These are phyloP conservation scores for Ceratobasidium sp. DNA, from an alignment of 1,284 basidiomycete genomes.

Conservation along the genomic window DNA sequence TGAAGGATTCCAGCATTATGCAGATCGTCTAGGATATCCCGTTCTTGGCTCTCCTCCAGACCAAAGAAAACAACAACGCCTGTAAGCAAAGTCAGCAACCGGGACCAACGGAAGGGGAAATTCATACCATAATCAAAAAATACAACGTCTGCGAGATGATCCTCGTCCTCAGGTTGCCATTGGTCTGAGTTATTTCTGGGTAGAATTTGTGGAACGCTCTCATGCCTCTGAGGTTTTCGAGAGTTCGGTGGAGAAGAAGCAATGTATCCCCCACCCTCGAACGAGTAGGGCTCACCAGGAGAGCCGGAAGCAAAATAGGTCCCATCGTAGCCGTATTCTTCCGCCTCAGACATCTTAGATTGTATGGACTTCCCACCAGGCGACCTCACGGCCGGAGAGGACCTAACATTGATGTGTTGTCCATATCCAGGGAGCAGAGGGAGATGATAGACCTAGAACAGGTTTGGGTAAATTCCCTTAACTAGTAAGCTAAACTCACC, in stretches of 20 bases:
- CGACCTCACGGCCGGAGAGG: conserved; percentile 74
- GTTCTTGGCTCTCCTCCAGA: conserved; percentile 78
- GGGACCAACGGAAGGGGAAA: background rate
- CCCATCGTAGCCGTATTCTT: conserved; percentile 90
- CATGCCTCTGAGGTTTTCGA: conserved; percentile 32
- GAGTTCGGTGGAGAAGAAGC: conserved; percentile 60
- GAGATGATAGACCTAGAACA: conserved; percentile 82
- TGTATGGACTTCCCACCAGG: conserved; percentile 70
- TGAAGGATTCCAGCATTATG: conserved; percentile 74
- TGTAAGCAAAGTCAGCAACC: conserved; percentile 61
- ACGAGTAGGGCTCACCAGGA: conserved; percentile 48
- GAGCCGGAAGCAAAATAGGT: conserved; percentile 70
- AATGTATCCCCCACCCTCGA: conserved; percentile 64
- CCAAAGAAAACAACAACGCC: conserved; percentile 88
- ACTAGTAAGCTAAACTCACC: conserved; percentile 61
- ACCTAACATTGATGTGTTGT: conserved; percentile 83
- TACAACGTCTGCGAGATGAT: conserved; percentile 80
- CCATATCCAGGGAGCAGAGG: conserved; percentile 93
- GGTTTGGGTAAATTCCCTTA: background rate
- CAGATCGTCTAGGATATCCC: conserved; percentile 82
- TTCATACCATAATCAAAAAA: conserved; percentile 74
- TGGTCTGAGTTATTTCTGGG: conserved; percentile 48
- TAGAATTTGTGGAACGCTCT: conserved; percentile 20
- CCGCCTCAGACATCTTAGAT: conserved; percentile 81
- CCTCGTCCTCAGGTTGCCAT: conserved; percentile 55